A percentile compares a stretch with the other conserved stretches of the same genome.
phyloP scores from a whole-genome alignment of 805 yeast genomes.

The Candida peoriensis region DNA sequence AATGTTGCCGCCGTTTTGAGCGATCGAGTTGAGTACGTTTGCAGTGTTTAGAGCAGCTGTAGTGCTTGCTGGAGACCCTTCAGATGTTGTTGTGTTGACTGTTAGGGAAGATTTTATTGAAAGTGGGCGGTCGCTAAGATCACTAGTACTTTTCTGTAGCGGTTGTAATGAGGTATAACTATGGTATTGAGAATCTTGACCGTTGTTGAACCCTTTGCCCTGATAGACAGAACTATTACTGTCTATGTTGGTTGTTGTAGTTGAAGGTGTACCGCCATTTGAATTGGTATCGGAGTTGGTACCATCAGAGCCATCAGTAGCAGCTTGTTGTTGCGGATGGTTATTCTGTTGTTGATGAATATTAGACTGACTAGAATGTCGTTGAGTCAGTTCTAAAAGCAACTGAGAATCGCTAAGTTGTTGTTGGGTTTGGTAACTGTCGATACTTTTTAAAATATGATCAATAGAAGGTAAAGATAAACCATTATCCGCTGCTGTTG shows the following conservation, averaged over 20 bases:
- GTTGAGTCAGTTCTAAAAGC: slow-evolving; percentile 19
- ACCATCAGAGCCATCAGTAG: background rate
- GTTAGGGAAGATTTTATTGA: too few species aligned
- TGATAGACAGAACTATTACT: background rate
- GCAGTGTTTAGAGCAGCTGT: too few species aligned
- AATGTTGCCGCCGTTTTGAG: too few species aligned
- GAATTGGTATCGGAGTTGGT: background rate
- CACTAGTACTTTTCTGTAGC: too few species aligned
- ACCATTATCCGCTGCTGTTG: too few species aligned
- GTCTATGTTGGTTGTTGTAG: background rate
- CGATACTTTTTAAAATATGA: slow-evolving; percentile 21
- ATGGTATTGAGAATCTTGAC: too few species aligned
- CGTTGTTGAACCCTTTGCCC: background rate
- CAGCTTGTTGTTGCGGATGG: background rate
- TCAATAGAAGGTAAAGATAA: slow-evolving; percentile 22
- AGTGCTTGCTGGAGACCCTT: too few species aligned
- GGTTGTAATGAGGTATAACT: too few species aligned
- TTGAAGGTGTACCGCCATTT: too few species aligned
- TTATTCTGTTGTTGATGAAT: slow-evolving; percentile 1
- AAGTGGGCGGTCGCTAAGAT: too few species aligned
- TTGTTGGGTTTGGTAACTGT: slow-evolving; percentile 24
- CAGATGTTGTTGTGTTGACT: too few species aligned
- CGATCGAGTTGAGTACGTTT: too few species aligned
- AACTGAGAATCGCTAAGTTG: slow-evolving; percentile 25
- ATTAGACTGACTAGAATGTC: slow-evolving; percentile 5